These are phyloP conservation scores for Beta corolliflora DNA, from an alignment of 179 eudicot genomes.

Conservation along the genomic window DNA sequence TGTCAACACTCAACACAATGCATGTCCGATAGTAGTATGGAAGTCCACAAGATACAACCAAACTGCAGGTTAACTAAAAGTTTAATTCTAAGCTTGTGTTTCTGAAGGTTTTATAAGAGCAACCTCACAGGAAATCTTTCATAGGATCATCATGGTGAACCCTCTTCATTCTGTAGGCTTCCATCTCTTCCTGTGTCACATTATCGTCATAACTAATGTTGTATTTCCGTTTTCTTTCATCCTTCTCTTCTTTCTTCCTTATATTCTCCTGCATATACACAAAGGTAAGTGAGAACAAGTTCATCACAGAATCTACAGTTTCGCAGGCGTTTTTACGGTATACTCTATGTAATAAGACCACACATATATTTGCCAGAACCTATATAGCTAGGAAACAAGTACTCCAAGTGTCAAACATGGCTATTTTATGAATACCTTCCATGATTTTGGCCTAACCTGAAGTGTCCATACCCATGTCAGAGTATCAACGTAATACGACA, in stretches of 20 bases:
- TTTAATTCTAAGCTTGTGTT: neutral
- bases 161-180: conserved; percentile 88
- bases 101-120: neutral
- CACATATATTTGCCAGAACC: too few species aligned
- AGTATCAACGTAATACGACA: too few species aligned
- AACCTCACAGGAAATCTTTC: conserved; percentile 62
- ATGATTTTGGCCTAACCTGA: too few species aligned
- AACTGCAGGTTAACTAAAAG: neutral
- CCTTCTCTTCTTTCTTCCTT: conserved; percentile 72
- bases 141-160: conserved; percentile 88
- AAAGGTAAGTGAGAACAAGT: neutral
- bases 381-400: too few species aligned
- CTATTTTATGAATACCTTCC: too few species aligned
- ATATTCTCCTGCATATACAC: conserved; percentile 54
- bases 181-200: conserved; percentile 90
- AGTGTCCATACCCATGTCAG: too few species aligned
- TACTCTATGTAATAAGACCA: too few species aligned
- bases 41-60: neutral
- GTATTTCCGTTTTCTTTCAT: conserved; percentile 84
- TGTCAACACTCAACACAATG: neutral
- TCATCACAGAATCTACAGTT: neutral
- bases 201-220: conserved; percentile 77
- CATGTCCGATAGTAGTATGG: neutral
- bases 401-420: too few species aligned
- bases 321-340: neutral